These are phyloP conservation scores for Cyclotella sp. DNA, from an alignment of 108 stramenopile species.

Conservation along the genomic window DNA sequence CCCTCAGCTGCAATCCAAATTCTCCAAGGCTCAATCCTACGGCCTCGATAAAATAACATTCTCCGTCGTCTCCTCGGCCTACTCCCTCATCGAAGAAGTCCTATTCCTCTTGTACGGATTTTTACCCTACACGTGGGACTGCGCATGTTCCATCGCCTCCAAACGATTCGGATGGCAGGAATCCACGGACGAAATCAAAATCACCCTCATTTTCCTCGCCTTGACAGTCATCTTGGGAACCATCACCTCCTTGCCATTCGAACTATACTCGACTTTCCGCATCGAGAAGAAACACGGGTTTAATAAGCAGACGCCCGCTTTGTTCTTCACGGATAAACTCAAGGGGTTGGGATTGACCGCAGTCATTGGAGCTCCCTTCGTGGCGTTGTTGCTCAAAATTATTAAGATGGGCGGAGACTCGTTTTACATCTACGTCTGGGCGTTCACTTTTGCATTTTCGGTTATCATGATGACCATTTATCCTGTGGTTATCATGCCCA, in stretches of 20 bases:
- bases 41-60: conserved; percentile 92
- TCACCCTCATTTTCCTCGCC: conserved; percentile 83
- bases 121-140: conserved; percentile 86
- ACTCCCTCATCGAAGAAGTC: conserved; percentile 70
- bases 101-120: conserved; percentile 80
- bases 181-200: conserved; percentile 79
- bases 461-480: conserved; percentile 94
- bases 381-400: conserved; percentile 86
- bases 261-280: conserved; percentile 89
- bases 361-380: conserved; percentile 90
- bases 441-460: conserved; percentile 87
- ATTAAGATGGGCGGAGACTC: conserved; percentile 82
- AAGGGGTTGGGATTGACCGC: conserved; percentile 82
- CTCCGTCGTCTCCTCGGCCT: conserved; percentile 78
- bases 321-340: conserved; percentile 94
- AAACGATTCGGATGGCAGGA: conserved; percentile 65
- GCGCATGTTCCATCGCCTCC: conserved; percentile 44
- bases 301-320: conserved; percentile 92
- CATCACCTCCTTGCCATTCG: conserved; percentile 85
- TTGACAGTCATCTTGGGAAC: conserved; percentile 76
- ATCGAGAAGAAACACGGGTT: conserved; percentile 98
- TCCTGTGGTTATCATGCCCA: conserved; percentile 96
- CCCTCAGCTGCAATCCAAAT: conserved; percentile 86
- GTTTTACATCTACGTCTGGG: conserved; percentile 97
- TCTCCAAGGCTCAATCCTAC: conserved; percentile 83